Evolutionary conservation across 306 rosid species (phyloP).

Genomic region (Fragaria vesca): DNA sequence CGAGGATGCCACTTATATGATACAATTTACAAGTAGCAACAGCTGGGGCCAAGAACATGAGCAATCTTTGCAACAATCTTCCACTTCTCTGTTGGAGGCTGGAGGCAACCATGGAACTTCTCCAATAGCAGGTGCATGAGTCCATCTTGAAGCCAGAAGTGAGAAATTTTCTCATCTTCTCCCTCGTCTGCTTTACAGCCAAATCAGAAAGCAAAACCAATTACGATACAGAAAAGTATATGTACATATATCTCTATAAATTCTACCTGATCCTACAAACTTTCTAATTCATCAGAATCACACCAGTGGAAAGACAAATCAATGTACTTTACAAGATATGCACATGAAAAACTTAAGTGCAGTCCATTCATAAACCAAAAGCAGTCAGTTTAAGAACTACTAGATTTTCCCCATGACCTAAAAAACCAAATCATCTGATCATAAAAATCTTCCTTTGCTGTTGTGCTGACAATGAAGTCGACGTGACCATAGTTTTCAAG

Average conservation of each 20-base stretch:
- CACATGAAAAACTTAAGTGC: not conserved
- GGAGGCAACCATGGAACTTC: not conserved
- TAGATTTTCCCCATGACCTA: constrained; percentile 33
- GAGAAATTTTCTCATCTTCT: not conserved
- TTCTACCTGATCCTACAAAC: not conserved
- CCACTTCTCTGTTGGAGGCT: not conserved
- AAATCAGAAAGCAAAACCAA: constrained; percentile 14
- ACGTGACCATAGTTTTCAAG: constrained; percentile 81
- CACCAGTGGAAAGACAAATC: not conserved
- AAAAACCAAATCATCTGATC: constrained; percentile 64
- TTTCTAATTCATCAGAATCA: not conserved
- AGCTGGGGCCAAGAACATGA: not conserved
- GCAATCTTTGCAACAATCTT: not conserved
- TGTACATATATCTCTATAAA: not conserved
- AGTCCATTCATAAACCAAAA: constrained; percentile 5
- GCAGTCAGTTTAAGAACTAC: constrained; percentile 25
- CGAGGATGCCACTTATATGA: not conserved
- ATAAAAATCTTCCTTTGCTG: constrained; percentile 69
- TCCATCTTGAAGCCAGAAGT: not conserved
- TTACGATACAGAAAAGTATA: not conserved
- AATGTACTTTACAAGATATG: not conserved
- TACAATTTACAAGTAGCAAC: not conserved
- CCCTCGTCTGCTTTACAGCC: constrained; percentile 18
- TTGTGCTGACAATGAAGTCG: constrained; percentile 73
- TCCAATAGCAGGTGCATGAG: not conserved